Base-by-base conservation (phyloP, 805 yeast species). In the Yarrowia divulgata region DNA sequence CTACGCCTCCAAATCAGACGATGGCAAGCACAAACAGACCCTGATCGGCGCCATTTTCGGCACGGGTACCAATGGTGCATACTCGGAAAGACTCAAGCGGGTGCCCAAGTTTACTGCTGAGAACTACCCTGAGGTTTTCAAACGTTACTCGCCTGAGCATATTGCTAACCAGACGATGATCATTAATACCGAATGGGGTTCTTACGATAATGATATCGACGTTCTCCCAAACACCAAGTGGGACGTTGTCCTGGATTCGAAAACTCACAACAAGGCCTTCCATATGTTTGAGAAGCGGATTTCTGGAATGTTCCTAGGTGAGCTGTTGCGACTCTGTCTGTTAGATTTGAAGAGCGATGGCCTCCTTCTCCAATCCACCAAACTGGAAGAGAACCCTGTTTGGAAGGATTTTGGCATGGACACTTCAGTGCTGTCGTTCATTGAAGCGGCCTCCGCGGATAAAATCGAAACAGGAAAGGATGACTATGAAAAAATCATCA, bases 31-130 rank as follows among this genome's bases (percentile, higher is more conserved):
- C 70, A 87, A 95, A 60, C 88, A 87, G 69, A 91, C 98, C 10
- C 85, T 90, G 9, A 83, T 93, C 73, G 98, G 99, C 62, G 88
- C 93, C 71, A 94, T 94, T 72, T 91, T 93, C 75, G 99, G 99
- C 73, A 95, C 99, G 1, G 99, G 99, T 77, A 94, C 98, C 37
- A 94, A 94, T 79, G 98, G 98, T 71, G 97, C 97, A 16, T 94
- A 95, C 79, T 83, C 86, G 77, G 99, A 94, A 79, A 84, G 86
- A 69, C 78, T 93, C 67, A 88, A 85, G 50, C 85, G 88, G 69
- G 90, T 95, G 73, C 85, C 85, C 69, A 94, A 95, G 79, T 82
- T 93, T 71, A 85, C 87, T n/a, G 82, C 84, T 2, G 69, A 69
- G n/a, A 71, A 68, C n/a, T 72, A 74, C 62, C 73, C 74, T 18